phyloP scores from a whole-genome alignment of 768 basidiomycete genomes.

The Hypsizygus marmoreus region DNA sequence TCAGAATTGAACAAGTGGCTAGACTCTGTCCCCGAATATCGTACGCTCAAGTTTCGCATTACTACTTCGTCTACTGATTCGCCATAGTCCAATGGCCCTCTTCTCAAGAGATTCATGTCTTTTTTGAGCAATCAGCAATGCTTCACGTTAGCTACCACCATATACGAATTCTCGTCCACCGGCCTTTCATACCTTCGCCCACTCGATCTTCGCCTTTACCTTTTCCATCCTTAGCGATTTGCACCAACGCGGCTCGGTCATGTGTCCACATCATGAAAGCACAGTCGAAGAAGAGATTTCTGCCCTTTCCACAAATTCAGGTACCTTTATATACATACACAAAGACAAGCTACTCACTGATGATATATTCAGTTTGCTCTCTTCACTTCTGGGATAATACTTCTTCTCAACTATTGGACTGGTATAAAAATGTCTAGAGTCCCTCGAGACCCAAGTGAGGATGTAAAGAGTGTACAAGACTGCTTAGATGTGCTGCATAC shows the following conservation, averaged over 20 bases:
- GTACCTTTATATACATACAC: slow-evolving; percentile 21
- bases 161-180: slow-evolving; percentile 74
- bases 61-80: slow-evolving; percentile 18
- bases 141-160: slow-evolving; percentile 47
- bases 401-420: slow-evolving; percentile 71
- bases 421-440: slow-evolving; percentile 44
- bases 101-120: slow-evolving; percentile 32
- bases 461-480: slow-evolving; percentile 58
- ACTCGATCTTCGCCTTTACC: slow-evolving; percentile 40
- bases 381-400: slow-evolving; percentile 49
- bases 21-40: slow-evolving; percentile 62
- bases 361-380: slow-evolving; percentile 30
- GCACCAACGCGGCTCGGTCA: slow-evolving; percentile 79
- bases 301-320: slow-evolving; percentile 41
- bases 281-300: slow-evolving; percentile 32
- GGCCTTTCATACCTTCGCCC: slow-evolving; percentile 74
- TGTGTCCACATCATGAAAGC: slow-evolving; percentile 67
- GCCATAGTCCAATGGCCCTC: slow-evolving; percentile 37
- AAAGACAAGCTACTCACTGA: slow-evolving; percentile 1
- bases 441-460: slow-evolving; percentile 44
- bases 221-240: slow-evolving; percentile 74
- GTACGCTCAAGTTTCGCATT: slow-evolving; percentile 50
- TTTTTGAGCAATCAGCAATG: slow-evolving; percentile 58
- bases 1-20: slow-evolving; percentile 77
- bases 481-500: slow-evolving; percentile 55